A percentile compares a stretch with the other conserved stretches of the same genome.
Conservation (phyloP, 2,329 filamentous ascomycete species). For the Neofusicoccum kwambonambiense region DNA sequence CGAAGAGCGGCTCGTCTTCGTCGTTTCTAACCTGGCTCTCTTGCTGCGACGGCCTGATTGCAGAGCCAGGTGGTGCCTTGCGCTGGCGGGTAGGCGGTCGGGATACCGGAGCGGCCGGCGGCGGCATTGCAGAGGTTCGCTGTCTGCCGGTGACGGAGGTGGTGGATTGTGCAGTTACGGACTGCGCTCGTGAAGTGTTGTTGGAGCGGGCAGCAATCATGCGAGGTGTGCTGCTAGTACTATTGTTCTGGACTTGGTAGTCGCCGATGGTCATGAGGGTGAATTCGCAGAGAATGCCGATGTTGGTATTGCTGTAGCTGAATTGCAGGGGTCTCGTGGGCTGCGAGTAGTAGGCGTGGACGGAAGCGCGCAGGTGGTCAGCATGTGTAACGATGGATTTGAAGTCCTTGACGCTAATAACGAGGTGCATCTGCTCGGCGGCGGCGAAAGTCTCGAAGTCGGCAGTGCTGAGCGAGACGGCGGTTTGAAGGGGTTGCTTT, state of each 20-base stretch:
- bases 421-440: constrained; percentile 73
- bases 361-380: constrained; percentile 63
- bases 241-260: constrained; percentile 24
- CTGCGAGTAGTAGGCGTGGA: constrained; percentile 68
- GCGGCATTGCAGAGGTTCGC: constrained; percentile 40
- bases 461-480: constrained; percentile 71
- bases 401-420: constrained; percentile 81
- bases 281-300: constrained; percentile 71
- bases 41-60: constrained; percentile 27
- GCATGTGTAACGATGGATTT: constrained; percentile 76
- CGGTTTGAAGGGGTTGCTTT: constrained; percentile 78
- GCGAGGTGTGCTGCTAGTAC: constrained; percentile 32
- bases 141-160: background rate
- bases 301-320: constrained; percentile 58
- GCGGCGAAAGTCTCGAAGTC: constrained; percentile 75
- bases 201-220: constrained; percentile 39
- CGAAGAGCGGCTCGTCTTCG: constrained; percentile 68
- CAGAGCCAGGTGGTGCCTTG: constrained; percentile 28
- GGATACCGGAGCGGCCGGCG: constrained; percentile 37
- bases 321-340: constrained; percentile 72
- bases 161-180: background rate
- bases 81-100: constrained; percentile 30
- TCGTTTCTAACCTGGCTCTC: constrained; percentile 21
- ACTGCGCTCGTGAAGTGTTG: constrained; percentile 33
- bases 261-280: constrained; percentile 81